Base-by-base conservation (phyloP, 768 basidiomycete species). In the Imleria badia region DNA sequence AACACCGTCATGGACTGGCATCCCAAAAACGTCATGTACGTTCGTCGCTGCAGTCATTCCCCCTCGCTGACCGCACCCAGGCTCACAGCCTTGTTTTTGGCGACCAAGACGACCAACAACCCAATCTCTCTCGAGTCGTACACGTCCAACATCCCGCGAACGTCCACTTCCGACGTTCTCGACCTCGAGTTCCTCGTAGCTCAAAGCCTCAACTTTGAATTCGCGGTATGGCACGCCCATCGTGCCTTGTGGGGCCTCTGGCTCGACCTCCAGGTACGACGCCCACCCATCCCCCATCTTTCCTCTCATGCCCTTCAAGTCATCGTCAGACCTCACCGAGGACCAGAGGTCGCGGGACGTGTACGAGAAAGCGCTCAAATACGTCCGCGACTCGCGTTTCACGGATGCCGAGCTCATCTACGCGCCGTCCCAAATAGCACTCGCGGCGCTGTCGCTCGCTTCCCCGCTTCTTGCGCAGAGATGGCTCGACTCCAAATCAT, bases 1-100 rank as follows among this genome's bases (percentile, higher is more conserved):
- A 98, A 98, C 66, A 98, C 95, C 3, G 93, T 94, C 49, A 98
- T 98, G 94, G 97, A 98, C 68, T 98, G 93, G 87, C 97, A 98
- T 75, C 97, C 97, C 0, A 96, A 95, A 73, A 94, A 92, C 66
- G 92, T 99, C 65, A 99, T 99, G 97, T 97, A 65, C 45, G 87
- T 72, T 10, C 13, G n/a, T 36, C 30, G 49, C 34, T 48, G 33
- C 31, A 22, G 48, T 33, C 22, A 10, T 41, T 14, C 20, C 33
- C 19, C 31, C 14, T 43, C 23, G 29, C 41, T 52, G 38, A 57
- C 30, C 31, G 44, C 15, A 12, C 41, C 12, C 61, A 99, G 96
- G 95, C 78, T 98, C 46, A 98, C 97, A 0, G 86, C 94, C 11
- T 76, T 99, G 19, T 99, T 97, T 66, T 81, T 99, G 47, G 94